phyloP scores from a whole-genome alignment of 495 filamentous ascomycete species.

The Aspergillus haitiensis region DNA sequence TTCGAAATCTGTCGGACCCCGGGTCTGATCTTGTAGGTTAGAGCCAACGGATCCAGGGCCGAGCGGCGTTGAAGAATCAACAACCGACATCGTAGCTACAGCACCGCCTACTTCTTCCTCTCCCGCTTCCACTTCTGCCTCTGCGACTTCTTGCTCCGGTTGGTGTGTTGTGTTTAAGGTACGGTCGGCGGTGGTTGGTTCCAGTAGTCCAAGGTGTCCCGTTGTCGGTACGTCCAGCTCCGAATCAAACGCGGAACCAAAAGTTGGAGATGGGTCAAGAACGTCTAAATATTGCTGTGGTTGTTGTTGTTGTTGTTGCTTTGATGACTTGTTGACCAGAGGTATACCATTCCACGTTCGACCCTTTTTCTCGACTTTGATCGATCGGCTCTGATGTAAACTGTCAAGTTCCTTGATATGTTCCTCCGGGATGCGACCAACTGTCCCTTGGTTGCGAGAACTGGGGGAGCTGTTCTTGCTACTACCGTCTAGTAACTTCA shows the following conservation, averaged over 20 bases:
- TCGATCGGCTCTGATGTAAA: conserved; percentile 58
- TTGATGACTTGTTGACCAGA: conserved; percentile 16
- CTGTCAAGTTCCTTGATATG: conserved; percentile 68
- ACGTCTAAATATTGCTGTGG: conserved; percentile 23
- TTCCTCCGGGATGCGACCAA: conserved; percentile 73
- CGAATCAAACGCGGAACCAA: conserved; percentile 5
- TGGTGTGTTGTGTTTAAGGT: conserved; percentile 1
- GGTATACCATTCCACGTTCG: conserved; percentile 60
- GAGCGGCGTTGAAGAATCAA: conserved; percentile 32
- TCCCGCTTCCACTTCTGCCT: not conserved
- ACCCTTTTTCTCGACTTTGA: conserved; percentile 58
- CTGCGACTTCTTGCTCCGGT: conserved; percentile 5
- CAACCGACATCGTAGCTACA: conserved; percentile 37
- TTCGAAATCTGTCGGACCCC: conserved; percentile 42
- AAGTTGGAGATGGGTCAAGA: conserved; percentile 17
- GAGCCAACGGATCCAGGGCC: conserved; percentile 18
- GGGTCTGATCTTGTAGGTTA: conserved; percentile 16
- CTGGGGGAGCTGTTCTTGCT: conserved; percentile 42
- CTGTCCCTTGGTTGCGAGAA: conserved; percentile 43
- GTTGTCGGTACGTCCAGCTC: conserved; percentile 12
- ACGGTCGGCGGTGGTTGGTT: conserved; percentile 5
- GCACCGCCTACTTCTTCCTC: conserved; percentile 17
- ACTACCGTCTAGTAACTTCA: conserved; percentile 68
- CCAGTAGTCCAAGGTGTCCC: not conserved
- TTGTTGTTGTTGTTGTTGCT: conserved; percentile 20